These are phyloP conservation scores for Colletotrichum somersetense DNA, from an alignment of 2,329 filamentous ascomycete species.

Conservation along the genomic window DNA sequence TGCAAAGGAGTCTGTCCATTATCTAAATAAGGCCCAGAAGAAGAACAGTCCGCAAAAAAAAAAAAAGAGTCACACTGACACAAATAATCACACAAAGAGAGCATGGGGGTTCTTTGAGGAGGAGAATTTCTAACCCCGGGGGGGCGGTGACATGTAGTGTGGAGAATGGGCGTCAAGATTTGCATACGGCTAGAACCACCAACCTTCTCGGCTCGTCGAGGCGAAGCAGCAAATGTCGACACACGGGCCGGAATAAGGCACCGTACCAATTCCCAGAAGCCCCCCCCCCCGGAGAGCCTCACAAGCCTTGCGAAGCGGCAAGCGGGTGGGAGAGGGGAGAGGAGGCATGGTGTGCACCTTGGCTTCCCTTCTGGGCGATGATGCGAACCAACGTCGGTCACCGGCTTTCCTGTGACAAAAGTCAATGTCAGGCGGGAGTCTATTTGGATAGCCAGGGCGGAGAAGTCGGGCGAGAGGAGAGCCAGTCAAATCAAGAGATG, in stretches of 20 bases:
- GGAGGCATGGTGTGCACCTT: conserved; percentile 34
- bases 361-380: conserved; percentile 37
- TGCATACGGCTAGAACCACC: conserved; percentile 20
- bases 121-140: conserved; percentile 33
- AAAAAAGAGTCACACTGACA: not conserved
- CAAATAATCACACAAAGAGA: not conserved
- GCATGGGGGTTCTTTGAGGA: conserved; percentile 5
- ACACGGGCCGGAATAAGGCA: conserved; percentile 29
- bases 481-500: not conserved
- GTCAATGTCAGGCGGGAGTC: not conserved
- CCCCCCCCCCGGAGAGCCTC: conserved; percentile 11
- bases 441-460: not conserved
- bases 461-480: not conserved
- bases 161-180: conserved; percentile 32
- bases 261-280: not conserved
- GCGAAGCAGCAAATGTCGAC: not conserved
- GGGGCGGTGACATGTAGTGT: conserved; percentile 2
- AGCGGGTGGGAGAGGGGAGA: not conserved
- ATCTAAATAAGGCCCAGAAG: conserved; percentile 26
- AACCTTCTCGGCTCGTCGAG: conserved; percentile 3
- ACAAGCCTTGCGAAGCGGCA: not conserved
- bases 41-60: not conserved
- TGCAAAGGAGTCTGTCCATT: not conserved
- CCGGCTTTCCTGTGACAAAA: not conserved
- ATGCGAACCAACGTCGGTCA: conserved; percentile 1